Percentiles rank a stretch among this genome's conserved stretches.
Conservation (phyloP, 1,284 basidiomycete species). For the Pseudozyma thailandica region DNA sequence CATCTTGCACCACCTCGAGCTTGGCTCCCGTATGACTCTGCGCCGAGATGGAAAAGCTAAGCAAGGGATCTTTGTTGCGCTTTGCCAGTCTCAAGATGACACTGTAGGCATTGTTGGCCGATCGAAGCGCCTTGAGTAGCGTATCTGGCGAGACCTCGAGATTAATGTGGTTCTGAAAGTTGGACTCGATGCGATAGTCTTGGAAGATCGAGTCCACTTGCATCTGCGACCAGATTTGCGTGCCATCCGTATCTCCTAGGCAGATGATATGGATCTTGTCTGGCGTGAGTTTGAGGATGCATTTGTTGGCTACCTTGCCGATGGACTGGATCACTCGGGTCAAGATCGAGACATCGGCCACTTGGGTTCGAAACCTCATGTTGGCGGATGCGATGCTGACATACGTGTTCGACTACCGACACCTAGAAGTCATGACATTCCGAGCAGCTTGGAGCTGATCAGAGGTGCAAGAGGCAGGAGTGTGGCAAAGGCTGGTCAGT, state of each 20-base stretch:
- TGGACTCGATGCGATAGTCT: constrained; percentile 66
- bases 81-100: constrained; percentile 66
- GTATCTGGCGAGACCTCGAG: constrained; percentile 67
- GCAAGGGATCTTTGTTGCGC: constrained; percentile 60
- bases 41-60: constrained; percentile 62
- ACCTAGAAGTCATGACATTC: no score
- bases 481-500: no score
- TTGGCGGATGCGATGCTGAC: constrained; percentile 5
- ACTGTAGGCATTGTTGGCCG: constrained; percentile 53
- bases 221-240: constrained; percentile 67
- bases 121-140: constrained; percentile 61
- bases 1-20: constrained; percentile 65
- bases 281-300: constrained; percentile 63
- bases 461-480: no score
- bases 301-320: constrained; percentile 60
- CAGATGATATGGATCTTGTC: constrained; percentile 66
- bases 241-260: constrained; percentile 54
- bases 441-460: neutral
- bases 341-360: constrained; percentile 57
- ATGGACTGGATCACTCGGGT: constrained; percentile 62
- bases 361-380: constrained; percentile 65
- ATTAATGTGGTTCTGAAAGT: constrained; percentile 68
- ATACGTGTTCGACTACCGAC: no score
- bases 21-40: constrained; percentile 54
- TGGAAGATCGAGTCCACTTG: constrained; percentile 54